These are phyloP conservation scores for Auriscalpium microsporum DNA, from an alignment of 768 basidiomycete species.

Conservation along the genomic window DNA sequence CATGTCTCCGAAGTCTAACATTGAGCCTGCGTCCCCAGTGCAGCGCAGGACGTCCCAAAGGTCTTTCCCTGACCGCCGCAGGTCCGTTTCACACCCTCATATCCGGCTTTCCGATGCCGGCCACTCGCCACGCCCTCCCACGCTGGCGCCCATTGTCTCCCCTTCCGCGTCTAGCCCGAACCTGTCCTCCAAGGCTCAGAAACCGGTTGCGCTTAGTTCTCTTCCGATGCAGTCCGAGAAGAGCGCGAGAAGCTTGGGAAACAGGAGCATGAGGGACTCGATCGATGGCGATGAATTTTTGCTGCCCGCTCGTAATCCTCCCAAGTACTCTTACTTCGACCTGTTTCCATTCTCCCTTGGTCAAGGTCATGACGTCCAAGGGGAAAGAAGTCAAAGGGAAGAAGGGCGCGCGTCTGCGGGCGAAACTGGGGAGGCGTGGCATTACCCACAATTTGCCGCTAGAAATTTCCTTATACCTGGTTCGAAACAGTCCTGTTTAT, in stretches of 20 bases:
- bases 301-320: constrained; percentile 47
- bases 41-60: background rate
- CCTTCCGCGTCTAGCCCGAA: constrained; percentile 1
- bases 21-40: background rate
- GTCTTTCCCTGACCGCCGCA: background rate
- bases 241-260: background rate
- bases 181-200: constrained; percentile 4
- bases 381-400: constrained; percentile 52
- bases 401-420: constrained; percentile 47
- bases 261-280: constrained; percentile 13
- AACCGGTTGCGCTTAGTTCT: background rate
- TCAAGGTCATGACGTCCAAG: constrained; percentile 34
- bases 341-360: constrained; percentile 61
- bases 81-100: background rate
- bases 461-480: constrained; percentile 62
- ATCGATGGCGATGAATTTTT: constrained; percentile 37
- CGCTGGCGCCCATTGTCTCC: background rate
- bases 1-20: background rate
- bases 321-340: constrained; percentile 52
- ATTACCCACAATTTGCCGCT: constrained; percentile 54
- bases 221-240: background rate
- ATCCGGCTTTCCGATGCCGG: background rate
- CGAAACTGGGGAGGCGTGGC: constrained; percentile 35
- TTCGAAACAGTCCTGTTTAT: constrained; percentile 20
- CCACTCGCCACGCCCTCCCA: background rate